Evolutionary conservation across 345 rosid genomes (phyloP), one percentile per base, ranked within the genome.

Genomic region (Angophora floribunda): DNA sequence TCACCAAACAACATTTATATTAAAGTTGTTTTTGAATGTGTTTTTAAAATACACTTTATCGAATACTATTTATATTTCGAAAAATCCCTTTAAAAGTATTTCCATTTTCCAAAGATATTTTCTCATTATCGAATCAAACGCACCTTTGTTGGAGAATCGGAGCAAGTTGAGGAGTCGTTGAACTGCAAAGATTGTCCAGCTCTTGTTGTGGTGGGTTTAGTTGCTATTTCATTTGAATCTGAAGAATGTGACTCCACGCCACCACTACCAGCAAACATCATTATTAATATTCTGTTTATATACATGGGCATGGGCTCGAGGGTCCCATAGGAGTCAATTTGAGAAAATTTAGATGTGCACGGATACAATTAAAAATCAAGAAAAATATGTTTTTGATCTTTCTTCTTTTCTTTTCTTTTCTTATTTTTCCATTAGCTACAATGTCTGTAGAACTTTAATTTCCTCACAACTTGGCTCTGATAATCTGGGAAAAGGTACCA

Each of bases 1-100:
- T 53, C 4, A 53, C 4, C 59, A 3, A 7, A 21, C 1, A 0
- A 1, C 3, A 19, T 53, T 53, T 7, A 4, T 0, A 24, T 53
- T 24, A 53, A 22, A 55, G 61, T 55, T 55, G 28, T 26, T 5
- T 22, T 12, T 0, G 8, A 55, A 55, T 8, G 8, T 55, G 22
- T 55, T 55, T 55, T 55, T 55, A 55, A 55, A 8, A 55, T 22
- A 22, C 28, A 22, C 21, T 55, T 55, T 55, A 55, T 0, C 3
- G 0, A 22, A 55, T 1, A 1, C 22, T 55, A 55, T 8, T 8
- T 22, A 55, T 55, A 55, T 55, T 55, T 55, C 22, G 61, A 22
- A 55, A 55, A 55, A 22, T 55, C 28, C 28, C 61, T 55, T 55
- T 36, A 36, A 55, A 55, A 55, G 28, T 12, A 26, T 22, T 55